Evolutionary conservation across 129 eudicot species (phyloP), one percentile per base, ranked within the genome.

Genomic region (Scalesia atractyloides): DNA sequence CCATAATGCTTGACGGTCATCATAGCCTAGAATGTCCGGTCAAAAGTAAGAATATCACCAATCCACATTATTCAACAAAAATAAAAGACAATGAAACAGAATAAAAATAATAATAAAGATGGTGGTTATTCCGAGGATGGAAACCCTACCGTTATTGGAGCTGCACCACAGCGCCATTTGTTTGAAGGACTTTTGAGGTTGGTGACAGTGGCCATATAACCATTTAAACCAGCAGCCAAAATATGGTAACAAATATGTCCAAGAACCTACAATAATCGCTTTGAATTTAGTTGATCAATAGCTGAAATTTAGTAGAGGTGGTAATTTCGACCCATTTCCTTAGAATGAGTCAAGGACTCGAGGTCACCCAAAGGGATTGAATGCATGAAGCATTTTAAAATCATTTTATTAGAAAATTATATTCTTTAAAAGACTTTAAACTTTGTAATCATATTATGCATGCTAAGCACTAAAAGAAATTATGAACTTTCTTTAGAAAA

Each of bases 161-260:
- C 96, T 81, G 99, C 99, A 81, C 97, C 99, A 76, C 99, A 95
- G 0, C 83, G 85, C 99, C 99, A 95, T 82, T 90, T 95, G 74
- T 90, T 88, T 47, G 86, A 85, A n/a, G 97, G 99, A 58, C 79
- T 88, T 72, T 95, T 95, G 63, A 95, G 83, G 91, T 95, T 95
- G n/a, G 87, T 90, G 44, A 86, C 83, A 68, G 99, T 95, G 54
- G 99, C 99, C 96, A 95, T 73, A 78, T 95, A 95, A 39, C 99
- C 99, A 70, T 95, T 95, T 56, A 95, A 76, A 71, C 99, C 99
- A 78, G 99, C 89, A 66, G 97, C 99, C 52, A 95, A 79, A 72
- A 95, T 88, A 78, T 95, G 99, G 79, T 90, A 95, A 74, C 90
- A 83, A 9, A 85, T 76, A 72, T 90, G 96, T 73, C 99, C 99